Evolutionary conservation across 2,329 filamentous ascomycete genomes (phyloP).

Genomic region (Aspergillus fumigatus): DNA sequence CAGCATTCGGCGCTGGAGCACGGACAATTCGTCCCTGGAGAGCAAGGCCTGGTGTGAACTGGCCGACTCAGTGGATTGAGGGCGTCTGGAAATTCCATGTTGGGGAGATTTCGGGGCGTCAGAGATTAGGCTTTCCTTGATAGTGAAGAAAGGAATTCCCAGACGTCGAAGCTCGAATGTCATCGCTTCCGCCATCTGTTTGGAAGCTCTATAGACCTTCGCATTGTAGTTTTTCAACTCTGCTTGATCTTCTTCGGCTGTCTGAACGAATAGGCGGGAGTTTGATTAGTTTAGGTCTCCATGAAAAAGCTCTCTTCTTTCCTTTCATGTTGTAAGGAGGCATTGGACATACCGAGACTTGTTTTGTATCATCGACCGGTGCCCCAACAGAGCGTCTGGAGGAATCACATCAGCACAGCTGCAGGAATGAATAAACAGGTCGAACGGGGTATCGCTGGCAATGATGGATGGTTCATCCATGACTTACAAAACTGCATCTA

Average conservation of each 20-base stretch:
- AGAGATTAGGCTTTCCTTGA: conserved; percentile 41
- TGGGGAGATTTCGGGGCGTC: conserved; percentile 7
- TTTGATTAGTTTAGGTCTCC: background rate
- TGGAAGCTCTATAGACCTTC: conserved; percentile 59
- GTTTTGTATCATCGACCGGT: conserved; percentile 28
- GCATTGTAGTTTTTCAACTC: conserved; percentile 57
- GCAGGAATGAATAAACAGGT: background rate
- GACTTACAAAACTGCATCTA: conserved; percentile 53
- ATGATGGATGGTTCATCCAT: background rate
- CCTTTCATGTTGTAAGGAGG: background rate
- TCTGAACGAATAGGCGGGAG: conserved; percentile 22
- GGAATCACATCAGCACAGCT: background rate
- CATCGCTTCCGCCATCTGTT: conserved; percentile 57
- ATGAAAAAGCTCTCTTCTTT: background rate
- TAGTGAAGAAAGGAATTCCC: conserved; percentile 59
- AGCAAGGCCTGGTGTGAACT: conserved; percentile 21
- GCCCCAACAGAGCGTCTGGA: conserved; percentile 46
- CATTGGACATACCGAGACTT: conserved; percentile 26
- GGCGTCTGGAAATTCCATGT: background rate
- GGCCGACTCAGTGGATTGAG: background rate
- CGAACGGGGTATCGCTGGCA: background rate
- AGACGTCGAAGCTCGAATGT: conserved; percentile 51
- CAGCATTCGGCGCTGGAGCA: conserved; percentile 47
- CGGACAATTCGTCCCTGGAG: conserved; percentile 38
- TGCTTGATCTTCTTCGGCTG: conserved; percentile 45